These are phyloP conservation scores for Mortierella hygrophila DNA, from an alignment of 192 early-diverging fungal genomes.

Conservation along the genomic window DNA sequence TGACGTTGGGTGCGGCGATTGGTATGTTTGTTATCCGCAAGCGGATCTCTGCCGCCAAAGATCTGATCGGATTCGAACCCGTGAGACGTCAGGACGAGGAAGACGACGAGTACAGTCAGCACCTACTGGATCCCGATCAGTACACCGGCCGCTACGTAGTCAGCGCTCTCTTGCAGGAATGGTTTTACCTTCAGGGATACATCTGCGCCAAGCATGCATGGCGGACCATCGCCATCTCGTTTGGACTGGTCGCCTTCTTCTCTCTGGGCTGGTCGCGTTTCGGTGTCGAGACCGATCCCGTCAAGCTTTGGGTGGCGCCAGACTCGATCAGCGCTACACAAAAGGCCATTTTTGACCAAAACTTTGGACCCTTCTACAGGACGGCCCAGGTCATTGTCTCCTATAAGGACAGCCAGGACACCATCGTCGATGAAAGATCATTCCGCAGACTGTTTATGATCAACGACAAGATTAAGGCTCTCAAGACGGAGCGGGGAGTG, in stretches of 20 bases:
- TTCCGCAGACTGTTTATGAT: conserved; percentile 64
- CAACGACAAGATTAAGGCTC: conserved; percentile 59
- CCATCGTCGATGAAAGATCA: conserved; percentile 58
- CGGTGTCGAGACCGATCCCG: conserved; percentile 66
- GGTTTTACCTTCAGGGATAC: conserved; percentile 71
- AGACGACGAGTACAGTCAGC: conserved; percentile 54
- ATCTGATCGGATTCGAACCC: conserved; percentile 59
- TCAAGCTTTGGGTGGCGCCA: conserved; percentile 73
- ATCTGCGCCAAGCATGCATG: conserved; percentile 69
- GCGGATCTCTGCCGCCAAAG: conserved; percentile 24
- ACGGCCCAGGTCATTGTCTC: conserved; percentile 72
- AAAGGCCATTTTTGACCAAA: conserved; percentile 71
- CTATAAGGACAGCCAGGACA: conserved; percentile 33
- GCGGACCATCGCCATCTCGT: conserved; percentile 57
- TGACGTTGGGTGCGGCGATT: conserved; percentile 38
- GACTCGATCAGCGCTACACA: conserved; percentile 63
- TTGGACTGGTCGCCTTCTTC: conserved; percentile 61
- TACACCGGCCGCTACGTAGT: conserved; percentile 63
- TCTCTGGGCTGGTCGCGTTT: conserved; percentile 71
- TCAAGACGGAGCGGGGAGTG: conserved; percentile 50
- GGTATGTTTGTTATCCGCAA: conserved; percentile 41
- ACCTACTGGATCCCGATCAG: conserved; percentile 60
- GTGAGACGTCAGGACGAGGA: conserved; percentile 59
- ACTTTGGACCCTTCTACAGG: conserved; percentile 77
- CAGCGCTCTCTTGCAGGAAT: conserved; percentile 64